Conservation (phyloP, 2,329 filamentous ascomycete species). For the Monilinia fructicola region DNA sequence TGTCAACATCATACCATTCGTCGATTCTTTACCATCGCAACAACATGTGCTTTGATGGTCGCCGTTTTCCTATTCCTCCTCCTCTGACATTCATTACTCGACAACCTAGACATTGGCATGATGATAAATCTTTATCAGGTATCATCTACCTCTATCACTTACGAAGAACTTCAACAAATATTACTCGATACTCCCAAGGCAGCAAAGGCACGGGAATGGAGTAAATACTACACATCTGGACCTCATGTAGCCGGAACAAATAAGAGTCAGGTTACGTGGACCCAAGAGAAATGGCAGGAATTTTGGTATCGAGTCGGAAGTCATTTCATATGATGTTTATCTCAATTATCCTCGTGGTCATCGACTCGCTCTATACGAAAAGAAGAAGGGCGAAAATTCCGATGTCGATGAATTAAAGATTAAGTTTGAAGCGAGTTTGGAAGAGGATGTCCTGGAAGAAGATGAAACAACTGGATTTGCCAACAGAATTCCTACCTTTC, state of each 20-base stretch:
- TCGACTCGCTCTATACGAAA: slow-evolving; percentile 64
- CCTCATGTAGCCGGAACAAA: slow-evolving; percentile 77
- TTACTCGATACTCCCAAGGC: slow-evolving; percentile 59
- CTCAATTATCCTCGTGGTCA: slow-evolving; percentile 76
- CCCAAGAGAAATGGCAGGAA: slow-evolving; percentile 68
- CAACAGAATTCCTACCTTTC: slow-evolving; percentile 82
- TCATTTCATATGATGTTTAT: slow-evolving; percentile 73
- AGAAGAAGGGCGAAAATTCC: slow-evolving; percentile 44
- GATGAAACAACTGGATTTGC: slow-evolving; percentile 74
- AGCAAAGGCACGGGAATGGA: slow-evolving; percentile 66
- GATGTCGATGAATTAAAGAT: slow-evolving; percentile 57
- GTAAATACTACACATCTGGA: slow-evolving; percentile 73
- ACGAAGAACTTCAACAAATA: slow-evolving; percentile 55
- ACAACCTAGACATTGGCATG: slow-evolving; percentile 40
- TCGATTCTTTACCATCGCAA: slow-evolving; percentile 64
- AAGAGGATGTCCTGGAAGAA: slow-evolving; percentile 81
- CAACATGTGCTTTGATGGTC: slow-evolving; percentile 53
- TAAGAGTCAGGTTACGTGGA: slow-evolving; percentile 70
- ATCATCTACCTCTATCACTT: slow-evolving; percentile 40
- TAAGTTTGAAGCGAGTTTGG: slow-evolving; percentile 74
- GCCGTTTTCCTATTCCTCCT: slow-evolving; percentile 46
- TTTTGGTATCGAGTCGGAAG: slow-evolving; percentile 66
- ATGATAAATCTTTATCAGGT: slow-evolving; percentile 31
- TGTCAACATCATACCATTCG: slow-evolving; percentile 62
- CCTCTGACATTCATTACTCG: slow-evolving; percentile 47